Evolutionary conservation across 1,284 basidiomycete genomes (phyloP).

Genomic region (Ceratobasidium sp.): DNA sequence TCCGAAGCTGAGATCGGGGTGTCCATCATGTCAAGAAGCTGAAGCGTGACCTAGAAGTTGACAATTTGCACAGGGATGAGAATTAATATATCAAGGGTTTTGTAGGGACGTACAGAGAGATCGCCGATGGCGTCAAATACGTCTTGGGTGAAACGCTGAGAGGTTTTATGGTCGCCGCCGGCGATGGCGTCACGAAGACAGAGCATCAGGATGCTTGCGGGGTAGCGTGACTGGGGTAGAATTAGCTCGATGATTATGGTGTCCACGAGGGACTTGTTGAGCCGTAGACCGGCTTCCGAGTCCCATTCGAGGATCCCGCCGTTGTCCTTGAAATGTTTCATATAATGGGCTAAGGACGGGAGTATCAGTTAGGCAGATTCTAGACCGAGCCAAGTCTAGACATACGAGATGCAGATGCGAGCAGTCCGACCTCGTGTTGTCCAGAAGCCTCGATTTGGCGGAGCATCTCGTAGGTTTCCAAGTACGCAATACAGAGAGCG

Average conservation of each 20-base stretch:
- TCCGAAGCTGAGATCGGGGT: constrained; percentile 39
- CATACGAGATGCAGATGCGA: constrained; percentile 31
- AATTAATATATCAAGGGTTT: constrained; percentile 13
- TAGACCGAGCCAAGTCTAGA: neutral
- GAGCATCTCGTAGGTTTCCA: constrained; percentile 35
- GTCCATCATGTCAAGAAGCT: constrained; percentile 44
- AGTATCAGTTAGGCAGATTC: neutral
- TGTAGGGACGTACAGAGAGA: constrained; percentile 36
- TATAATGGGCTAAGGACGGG: constrained; percentile 14
- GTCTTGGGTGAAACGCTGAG: constrained; percentile 40
- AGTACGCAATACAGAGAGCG: constrained; percentile 16
- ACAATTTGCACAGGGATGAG: neutral
- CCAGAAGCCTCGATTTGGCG: constrained; percentile 37
- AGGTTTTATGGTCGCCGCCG: constrained; percentile 29
- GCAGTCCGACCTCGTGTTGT: constrained; percentile 37
- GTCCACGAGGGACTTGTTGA: constrained; percentile 44
- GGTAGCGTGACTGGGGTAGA: constrained; percentile 43
- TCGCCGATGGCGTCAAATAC: constrained; percentile 46
- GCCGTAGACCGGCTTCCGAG: constrained; percentile 30
- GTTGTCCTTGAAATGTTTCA: constrained; percentile 34
- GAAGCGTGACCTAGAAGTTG: constrained; percentile 37
- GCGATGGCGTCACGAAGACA: constrained; percentile 43
- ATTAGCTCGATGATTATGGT: constrained; percentile 46
- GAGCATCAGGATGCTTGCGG: constrained; percentile 42
- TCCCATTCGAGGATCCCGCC: constrained; percentile 25